Percentiles rank a stretch among this genome's conserved stretches.
Conservation (phyloP, 345 rosid genomes). For the Balakata baccata region DNA sequence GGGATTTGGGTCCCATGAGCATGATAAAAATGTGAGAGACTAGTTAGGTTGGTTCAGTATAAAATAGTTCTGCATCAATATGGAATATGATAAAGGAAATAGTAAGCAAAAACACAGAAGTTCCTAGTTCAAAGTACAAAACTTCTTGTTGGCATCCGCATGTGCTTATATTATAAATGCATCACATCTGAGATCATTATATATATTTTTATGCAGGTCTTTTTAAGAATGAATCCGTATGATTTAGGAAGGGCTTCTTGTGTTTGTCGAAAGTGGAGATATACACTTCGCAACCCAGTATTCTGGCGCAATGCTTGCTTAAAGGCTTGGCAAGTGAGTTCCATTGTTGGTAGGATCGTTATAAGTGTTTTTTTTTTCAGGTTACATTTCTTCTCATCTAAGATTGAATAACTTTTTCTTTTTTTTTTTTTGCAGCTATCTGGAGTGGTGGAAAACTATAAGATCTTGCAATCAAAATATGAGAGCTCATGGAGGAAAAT, state of each 20-base stretch:
- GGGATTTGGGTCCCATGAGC: neutral
- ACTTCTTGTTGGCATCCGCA: neutral
- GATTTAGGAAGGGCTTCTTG: conserved; percentile 86
- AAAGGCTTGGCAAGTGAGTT: conserved; percentile 82
- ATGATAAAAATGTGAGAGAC: neutral
- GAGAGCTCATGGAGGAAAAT: conserved; percentile 97
- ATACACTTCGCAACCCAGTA: conserved; percentile 80
- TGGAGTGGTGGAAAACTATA: conserved; percentile 83
- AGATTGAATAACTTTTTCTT: conserved; percentile 10
- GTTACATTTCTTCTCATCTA: conserved; percentile 7
- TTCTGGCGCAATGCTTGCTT: conserved; percentile 92
- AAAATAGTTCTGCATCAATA: neutral
- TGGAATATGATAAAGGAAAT: conserved; percentile 2
- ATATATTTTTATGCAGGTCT: conserved; percentile 53
- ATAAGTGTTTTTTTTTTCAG: conserved; percentile 2
- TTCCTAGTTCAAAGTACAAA: neutral
- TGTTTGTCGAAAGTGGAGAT: conserved; percentile 93
- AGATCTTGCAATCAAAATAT: conserved; percentile 66
- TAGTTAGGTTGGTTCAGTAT: neutral
- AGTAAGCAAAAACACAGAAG: neutral
- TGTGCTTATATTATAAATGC: conserved; percentile 3
- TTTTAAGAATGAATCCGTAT: conserved; percentile 72
- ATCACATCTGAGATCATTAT: neutral
- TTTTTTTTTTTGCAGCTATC: conserved; percentile 38
- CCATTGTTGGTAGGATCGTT: neutral